These are phyloP conservation scores for Zygosaccharomyces pseudobailii DNA, from an alignment of 1,139 yeast species.

Conservation along the genomic window DNA sequence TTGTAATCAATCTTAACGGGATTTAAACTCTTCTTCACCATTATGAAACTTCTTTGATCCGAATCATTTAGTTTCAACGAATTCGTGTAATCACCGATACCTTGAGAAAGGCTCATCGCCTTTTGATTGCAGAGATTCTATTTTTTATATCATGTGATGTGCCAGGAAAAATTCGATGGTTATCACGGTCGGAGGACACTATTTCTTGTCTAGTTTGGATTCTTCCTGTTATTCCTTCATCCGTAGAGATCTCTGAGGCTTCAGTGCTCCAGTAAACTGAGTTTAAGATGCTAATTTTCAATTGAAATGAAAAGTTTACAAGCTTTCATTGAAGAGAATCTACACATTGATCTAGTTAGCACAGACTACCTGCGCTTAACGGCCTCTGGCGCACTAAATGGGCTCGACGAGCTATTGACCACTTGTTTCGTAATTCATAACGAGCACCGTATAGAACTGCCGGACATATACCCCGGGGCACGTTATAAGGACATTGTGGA, in stretches of 20 bases:
- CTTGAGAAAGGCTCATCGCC: background rate
- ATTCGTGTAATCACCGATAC: background rate
- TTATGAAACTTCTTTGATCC: background rate
- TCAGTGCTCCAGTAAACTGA: too few relatives aligned
- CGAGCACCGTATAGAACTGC: slow-evolving; percentile 6
- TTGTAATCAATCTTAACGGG: slow-evolving; percentile 44
- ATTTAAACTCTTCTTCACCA: slow-evolving; percentile 36
- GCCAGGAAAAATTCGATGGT: background rate
- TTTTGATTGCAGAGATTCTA: background rate
- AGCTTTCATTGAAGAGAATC: slow-evolving; percentile 6
- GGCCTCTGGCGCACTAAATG: slow-evolving; percentile 9
- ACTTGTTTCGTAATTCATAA: slow-evolving; percentile 14
- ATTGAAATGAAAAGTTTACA: slow-evolving; percentile 10
- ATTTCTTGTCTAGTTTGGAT: too few relatives aligned
- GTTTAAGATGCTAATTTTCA: background rate
- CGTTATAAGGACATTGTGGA: slow-evolving; percentile 22
- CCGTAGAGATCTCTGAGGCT: too few relatives aligned
- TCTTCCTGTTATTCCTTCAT: too few relatives aligned
- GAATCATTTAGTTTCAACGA: background rate
- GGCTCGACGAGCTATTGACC: slow-evolving; percentile 11
- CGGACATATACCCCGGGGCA: slow-evolving; percentile 3
- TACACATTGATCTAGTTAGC: slow-evolving; percentile 1
- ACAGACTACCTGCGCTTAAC: background rate
- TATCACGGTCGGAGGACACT: background rate
- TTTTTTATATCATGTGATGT: background rate